Evolutionary conservation across 2,329 filamentous ascomycete genomes (phyloP).

Genomic region (Pyrenophora seminiperda): DNA sequence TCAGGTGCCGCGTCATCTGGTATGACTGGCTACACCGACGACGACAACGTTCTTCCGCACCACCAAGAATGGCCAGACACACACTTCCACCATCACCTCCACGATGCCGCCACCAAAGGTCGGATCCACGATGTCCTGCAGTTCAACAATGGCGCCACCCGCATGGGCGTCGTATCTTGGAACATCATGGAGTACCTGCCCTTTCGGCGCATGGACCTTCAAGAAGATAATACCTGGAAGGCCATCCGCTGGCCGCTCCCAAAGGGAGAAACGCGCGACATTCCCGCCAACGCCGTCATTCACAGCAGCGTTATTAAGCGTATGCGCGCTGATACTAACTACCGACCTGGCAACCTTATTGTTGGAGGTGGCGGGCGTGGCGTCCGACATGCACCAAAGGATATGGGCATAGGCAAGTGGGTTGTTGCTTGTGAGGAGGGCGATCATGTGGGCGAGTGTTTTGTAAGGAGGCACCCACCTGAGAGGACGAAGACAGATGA

Average conservation of each 20-base stretch:
- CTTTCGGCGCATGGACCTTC: constrained; percentile 79
- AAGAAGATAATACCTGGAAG: constrained; percentile 74
- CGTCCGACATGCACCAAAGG: constrained; percentile 62
- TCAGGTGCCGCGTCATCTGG: neutral
- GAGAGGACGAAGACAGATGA: constrained; percentile 13
- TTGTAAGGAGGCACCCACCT: constrained; percentile 52
- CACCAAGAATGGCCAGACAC: constrained; percentile 30
- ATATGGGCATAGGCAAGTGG: constrained; percentile 75
- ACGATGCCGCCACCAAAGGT: constrained; percentile 59
- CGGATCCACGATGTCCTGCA: constrained; percentile 73
- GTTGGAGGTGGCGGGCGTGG: constrained; percentile 78
- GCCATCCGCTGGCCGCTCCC: constrained; percentile 81
- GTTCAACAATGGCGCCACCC: constrained; percentile 64
- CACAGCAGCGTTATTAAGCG: constrained; percentile 76
- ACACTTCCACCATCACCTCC: constrained; percentile 63
- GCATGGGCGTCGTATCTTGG: constrained; percentile 67
- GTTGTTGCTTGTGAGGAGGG: constrained; percentile 66
- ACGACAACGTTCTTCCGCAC: constrained; percentile 21
- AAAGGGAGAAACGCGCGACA: constrained; percentile 76
- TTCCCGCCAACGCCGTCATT: constrained; percentile 71
- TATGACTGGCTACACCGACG: constrained; percentile 19
- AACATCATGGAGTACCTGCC: constrained; percentile 81
- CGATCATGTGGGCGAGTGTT: constrained; percentile 71
- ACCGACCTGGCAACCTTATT: constrained; percentile 80
- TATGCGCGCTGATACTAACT: constrained; percentile 66